Base-by-base conservation (phyloP, 2,329 filamentous ascomycete species). In the Alternaria angustiovoidea region DNA sequence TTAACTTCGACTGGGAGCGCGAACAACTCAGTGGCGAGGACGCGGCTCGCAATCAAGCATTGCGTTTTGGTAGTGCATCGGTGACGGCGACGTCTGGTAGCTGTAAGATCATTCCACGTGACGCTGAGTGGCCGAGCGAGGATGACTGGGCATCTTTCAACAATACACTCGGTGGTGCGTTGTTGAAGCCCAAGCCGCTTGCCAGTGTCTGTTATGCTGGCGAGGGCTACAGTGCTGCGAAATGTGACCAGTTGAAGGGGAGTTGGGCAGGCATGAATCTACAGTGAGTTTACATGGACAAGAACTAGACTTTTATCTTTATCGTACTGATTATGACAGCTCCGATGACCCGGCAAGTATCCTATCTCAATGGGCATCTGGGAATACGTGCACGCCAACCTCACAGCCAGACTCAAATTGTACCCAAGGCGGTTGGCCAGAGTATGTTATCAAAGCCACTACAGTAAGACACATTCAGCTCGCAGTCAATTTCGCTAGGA, bases 301-400 rank as follows among this genome's bases (percentile, higher is more conserved):
- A 36, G 12, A 46, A 16, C 16, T n/a, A 3, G 18, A 12, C n/a
- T 4, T 20, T 42, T 8, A 1, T 32, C 7, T 26, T 24, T 12
- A n/a, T 20, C 9, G 7, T 43, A 5, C 49, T 42, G n/a, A 52
- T 7, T 9, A 32, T 18, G 26, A 55, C 39, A 75, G 71, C 55
- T 46, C 67, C 26, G 65, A 71, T 42, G 65, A 75, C 56, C 67
- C 69, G 1, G 69, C 56, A 1, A 67, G 62, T 12, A 62, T 67
- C 34, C 64, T 67, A 57, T 72, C 69, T 11, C 70, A 70, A 52
- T 75, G 70, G 70, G 55, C 69, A 3, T 65, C 67, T 3, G 69
- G 69, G 2, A 61, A 67, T 48, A 38, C 65, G 2, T 75, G 71
- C 46, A 78, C 82, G 48, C 80, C 82, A 0, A 83, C 80, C 60